Percentiles rank a stretch among this genome's conserved stretches.
Evolutionary conservation across 2,329 filamentous ascomycete genomes (phyloP).

Genomic region (Graphilbum fragrans): DNA sequence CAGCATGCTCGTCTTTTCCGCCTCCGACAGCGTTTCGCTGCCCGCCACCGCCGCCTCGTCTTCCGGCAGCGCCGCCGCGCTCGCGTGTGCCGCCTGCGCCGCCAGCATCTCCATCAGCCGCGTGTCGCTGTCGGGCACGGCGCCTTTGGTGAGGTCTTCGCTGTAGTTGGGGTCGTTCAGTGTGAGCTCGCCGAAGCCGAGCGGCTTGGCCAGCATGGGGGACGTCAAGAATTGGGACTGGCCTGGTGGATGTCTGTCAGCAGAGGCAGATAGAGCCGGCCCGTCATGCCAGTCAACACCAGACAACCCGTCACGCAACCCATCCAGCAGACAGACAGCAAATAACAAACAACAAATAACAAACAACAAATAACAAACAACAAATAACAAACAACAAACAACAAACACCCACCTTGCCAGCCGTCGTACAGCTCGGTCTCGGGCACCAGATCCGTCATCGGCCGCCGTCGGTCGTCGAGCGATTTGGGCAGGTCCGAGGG

Average conservation of each 20-base stretch:
- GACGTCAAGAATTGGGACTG: conserved; percentile 92
- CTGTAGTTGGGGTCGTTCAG: conserved; percentile 69
- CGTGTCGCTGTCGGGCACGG: conserved; percentile 63
- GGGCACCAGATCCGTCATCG: conserved; percentile 49
- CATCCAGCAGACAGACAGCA: no score
- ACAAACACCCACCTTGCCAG: conserved; percentile 69
- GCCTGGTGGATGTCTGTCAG: conserved; percentile 36
- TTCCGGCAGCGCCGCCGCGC: conserved; percentile 54
- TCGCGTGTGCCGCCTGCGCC: conserved; percentile 73
- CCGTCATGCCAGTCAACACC: no score
- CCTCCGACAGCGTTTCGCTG: conserved; percentile 59
- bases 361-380: no score
- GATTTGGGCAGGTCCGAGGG: conserved; percentile 83
- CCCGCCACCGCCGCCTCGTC: conserved; percentile 70
- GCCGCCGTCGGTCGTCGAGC: conserved; percentile 71
- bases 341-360: no score
- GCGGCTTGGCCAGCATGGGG: conserved; percentile 70
- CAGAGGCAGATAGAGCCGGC: no score
- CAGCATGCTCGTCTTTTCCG: conserved; percentile 67
- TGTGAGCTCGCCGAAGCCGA: conserved; percentile 70
- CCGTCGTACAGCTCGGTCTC: conserved; percentile 98
- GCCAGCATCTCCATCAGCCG: conserved; percentile 93
- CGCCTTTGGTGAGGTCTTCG: conserved; percentile 44
- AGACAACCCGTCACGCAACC: no score
- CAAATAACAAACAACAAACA: no score